Base-by-base conservation (phyloP, 441 rosid species). In the Bocquillonia castaneifolia region DNA sequence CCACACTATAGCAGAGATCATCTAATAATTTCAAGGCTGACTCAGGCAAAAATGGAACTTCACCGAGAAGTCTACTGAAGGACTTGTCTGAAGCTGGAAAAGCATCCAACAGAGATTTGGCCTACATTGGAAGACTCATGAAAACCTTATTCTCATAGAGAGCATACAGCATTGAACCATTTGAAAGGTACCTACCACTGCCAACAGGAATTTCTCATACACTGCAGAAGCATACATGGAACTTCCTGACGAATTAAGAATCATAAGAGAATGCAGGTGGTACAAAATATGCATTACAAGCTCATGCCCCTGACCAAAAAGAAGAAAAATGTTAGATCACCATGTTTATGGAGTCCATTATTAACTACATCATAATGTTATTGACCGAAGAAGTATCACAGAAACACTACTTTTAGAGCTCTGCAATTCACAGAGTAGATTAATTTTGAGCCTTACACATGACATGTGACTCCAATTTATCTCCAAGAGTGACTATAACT, bases 31-130 rank as follows among this genome's bases (percentile, higher is more conserved):
- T 84, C 78, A 96, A 78, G 60, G 89, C 89, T 29, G 98, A 88
- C 69, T 79, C 82, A 10, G 99, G 90, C 73, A 96, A 77, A 74
- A 83, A 67, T 52, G 99, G 99, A 78, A 84, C 97, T 84, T 96
- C 99, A 60, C 97, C 91, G 57, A 96, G 89, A 83, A 96, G 93
- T 82, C 88, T 87, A 81, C 97, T 93, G 72, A 96, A 87, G 71
- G 96, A 93, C 84, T 90, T 96, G 83, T 96, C 98, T 51, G 93
- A 87, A 76, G 99, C 89, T 54, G 98, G 99, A 82, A 93, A 86
- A 72, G 84, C 74, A 68, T 86, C 93, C 71, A 96, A 82, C 79
- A 96, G 82, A 76, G 96, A 91, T 73, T 84, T 85, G 56, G 93
- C 94, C 99, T 96, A 76, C 84, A 87, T 52, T 23, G 22, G 68